A percentile compares a stretch with the other conserved stretches of the same genome.
These are phyloP conservation scores for Trametes versicolor DNA, from an alignment of 1,284 basidiomycete species.

Conservation along the genomic window DNA sequence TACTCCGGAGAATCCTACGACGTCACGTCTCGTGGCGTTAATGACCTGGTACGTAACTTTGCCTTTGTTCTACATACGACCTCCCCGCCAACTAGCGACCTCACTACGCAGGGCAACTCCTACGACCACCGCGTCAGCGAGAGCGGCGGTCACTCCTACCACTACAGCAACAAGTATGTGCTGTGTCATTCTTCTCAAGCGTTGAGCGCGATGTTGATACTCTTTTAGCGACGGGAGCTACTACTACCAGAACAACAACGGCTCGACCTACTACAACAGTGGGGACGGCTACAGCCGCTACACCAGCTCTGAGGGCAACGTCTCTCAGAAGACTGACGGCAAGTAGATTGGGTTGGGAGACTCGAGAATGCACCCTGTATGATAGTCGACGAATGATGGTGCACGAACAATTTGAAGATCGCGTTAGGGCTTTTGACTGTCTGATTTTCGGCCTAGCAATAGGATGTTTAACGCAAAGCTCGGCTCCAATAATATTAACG, in stretches of 20 bases:
- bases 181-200: not conserved
- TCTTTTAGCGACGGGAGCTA: slow-evolving; percentile 39
- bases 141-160: slow-evolving; percentile 38
- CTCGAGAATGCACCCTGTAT: not conserved
- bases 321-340: slow-evolving; percentile 24
- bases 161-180: slow-evolving; percentile 43
- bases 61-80: not conserved
- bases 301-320: slow-evolving; percentile 32
- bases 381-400: not conserved
- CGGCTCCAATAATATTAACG: too few species aligned
- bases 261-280: slow-evolving; percentile 40
- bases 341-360: not conserved
- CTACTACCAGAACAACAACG: slow-evolving; percentile 40
- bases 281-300: slow-evolving; percentile 34
- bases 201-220: not conserved
- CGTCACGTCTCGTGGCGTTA: slow-evolving; percentile 37
- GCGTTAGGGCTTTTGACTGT: too few species aligned
- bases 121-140: slow-evolving; percentile 38
- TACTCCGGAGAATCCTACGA: slow-evolving; percentile 31
- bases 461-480: too few species aligned
- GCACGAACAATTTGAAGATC: not conserved
- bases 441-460: too few species aligned
- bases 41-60: slow-evolving; percentile 34
- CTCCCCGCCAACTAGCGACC: not conserved
- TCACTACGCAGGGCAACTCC: slow-evolving; percentile 39